A percentile compares a stretch with the other conserved stretches of the same genome.
phyloP scores from a whole-genome alignment of 352 stramenopile genomes.

The Globisporangium spinosum region DNA sequence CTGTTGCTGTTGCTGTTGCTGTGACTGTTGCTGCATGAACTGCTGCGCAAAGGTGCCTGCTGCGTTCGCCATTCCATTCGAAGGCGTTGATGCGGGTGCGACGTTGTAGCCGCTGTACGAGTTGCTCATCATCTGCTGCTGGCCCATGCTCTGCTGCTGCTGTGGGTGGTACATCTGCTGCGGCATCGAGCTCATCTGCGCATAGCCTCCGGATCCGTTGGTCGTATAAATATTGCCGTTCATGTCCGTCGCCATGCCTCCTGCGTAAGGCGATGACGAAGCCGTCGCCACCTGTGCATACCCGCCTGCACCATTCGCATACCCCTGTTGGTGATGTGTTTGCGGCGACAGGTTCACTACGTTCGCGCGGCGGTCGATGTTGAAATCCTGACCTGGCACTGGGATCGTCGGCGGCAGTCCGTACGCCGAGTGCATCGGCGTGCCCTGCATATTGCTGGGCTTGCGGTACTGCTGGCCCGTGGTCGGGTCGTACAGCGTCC shows the following conservation, averaged over 20 bases:
- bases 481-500: slow-evolving; percentile 44
- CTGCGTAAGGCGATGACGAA: slow-evolving; percentile 12
- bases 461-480: slow-evolving; percentile 56
- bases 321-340: slow-evolving; percentile 10
- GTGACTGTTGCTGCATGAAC: slow-evolving; percentile 21
- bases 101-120: slow-evolving; percentile 18
- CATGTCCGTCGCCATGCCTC: slow-evolving; percentile 25
- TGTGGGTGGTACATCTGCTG: slow-evolving; percentile 32
- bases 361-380: slow-evolving; percentile 40
- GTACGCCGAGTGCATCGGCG: slow-evolving; percentile 22
- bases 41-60: slow-evolving; percentile 41
- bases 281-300: slow-evolving; percentile 1
- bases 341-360: slow-evolving; percentile 33
- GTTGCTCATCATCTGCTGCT: slow-evolving; percentile 24
- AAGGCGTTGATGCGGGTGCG: slow-evolving; percentile 10
- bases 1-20: slow-evolving; percentile 21
- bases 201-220: slow-evolving; percentile 26
- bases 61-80: slow-evolving; percentile 20
- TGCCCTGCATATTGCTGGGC: slow-evolving; percentile 23
- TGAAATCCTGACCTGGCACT: slow-evolving; percentile 30
- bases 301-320: background rate
- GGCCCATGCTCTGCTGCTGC: slow-evolving; percentile 21
- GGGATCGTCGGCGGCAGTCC: slow-evolving; percentile 30
- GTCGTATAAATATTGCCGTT: slow-evolving; percentile 47
- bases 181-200: slow-evolving; percentile 23